Evolutionary conservation across 352 stramenopile genomes (phyloP), one percentile per base, ranked within the genome.

Genomic region (Phytophthora kernoviae): DNA sequence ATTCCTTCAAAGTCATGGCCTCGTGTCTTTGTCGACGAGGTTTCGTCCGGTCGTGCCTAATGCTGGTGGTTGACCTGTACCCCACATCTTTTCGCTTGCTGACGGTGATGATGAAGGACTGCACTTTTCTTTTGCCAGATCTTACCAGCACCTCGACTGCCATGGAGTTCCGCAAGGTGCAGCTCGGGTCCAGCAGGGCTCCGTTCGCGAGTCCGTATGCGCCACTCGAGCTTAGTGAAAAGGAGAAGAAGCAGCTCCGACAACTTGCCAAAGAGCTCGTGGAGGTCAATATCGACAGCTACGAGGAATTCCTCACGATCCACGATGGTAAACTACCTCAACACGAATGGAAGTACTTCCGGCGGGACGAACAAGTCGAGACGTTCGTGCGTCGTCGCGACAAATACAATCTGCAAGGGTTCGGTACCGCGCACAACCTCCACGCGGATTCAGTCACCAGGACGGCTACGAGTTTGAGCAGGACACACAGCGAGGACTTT

Each of bases 211-310:
- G 52, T 45, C 52, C 52, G 41, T 59, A 52, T 41, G 41, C 52
- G 41, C 30, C 52, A 21, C 41, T 59, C 14, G 52, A 59, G 15
- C 52, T 59, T 18, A 52, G 40, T 20, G 52, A 20, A 12, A 49
- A 49, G 9, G 52, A 59, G 41, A 52, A 50, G 51, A 51, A 52
- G 52, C 40, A 59, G 32, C 52, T 59, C 10, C 52, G 52, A 4
- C 40, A 59, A 14, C 52, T 59, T 27, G 52, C 52, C 40, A 50
- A 45, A 27, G 48, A n/a, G n/a, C 52, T 59, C 41, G 17, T 59
- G 5, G 52, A 59, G 21, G 52, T 59, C 27, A 59, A 59, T n/a
- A 42, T 59, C n/a, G 52, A 52, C 52, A 59, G 52, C 52, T 59
- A 52, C 41, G 52, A 59, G 21, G 52, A 59, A 41, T 59, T 59